These are phyloP conservation scores for Pyrus communis DNA, from an alignment of 306 rosid genomes.

Conservation along the genomic window DNA sequence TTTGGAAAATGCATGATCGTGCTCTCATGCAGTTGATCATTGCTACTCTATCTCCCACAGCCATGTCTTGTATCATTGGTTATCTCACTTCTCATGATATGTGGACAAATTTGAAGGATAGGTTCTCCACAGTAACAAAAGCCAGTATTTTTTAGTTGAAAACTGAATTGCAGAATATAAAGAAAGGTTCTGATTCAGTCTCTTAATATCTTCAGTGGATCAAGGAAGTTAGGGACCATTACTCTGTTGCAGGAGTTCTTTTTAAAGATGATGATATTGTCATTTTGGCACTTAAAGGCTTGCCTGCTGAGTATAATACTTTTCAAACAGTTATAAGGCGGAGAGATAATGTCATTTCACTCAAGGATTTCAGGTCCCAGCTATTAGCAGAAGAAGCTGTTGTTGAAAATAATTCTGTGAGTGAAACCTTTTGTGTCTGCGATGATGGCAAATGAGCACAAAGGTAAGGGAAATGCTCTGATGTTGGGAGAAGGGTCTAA, in stretches of 20 bases:
- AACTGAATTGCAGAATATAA: not conserved
- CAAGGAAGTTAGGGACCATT: not conserved
- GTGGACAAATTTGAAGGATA: not conserved
- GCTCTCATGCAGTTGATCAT: not conserved
- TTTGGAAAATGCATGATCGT: not conserved
- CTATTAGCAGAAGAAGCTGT: no score
- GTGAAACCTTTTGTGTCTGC: no score
- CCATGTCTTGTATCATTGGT: not conserved
- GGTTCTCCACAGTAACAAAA: not conserved
- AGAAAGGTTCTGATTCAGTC: not conserved
- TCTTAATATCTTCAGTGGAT: not conserved
- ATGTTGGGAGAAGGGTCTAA: no score
- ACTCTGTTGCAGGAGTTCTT: accelerated
- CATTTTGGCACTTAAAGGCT: not conserved
- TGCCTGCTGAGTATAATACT: no score
- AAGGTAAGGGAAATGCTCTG: no score
- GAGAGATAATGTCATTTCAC: not conserved
- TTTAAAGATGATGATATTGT: not conserved
- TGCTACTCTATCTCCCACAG: not conserved
- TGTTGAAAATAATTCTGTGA: no score
- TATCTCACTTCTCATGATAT: not conserved
- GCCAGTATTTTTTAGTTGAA: not conserved
- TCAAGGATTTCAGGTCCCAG: not conserved
- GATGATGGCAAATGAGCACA: no score
- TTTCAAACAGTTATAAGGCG: not conserved